These are phyloP conservation scores for Phytomonas sp. DNA, from an alignment of 208 protist genomes.

Conservation along the genomic window DNA sequence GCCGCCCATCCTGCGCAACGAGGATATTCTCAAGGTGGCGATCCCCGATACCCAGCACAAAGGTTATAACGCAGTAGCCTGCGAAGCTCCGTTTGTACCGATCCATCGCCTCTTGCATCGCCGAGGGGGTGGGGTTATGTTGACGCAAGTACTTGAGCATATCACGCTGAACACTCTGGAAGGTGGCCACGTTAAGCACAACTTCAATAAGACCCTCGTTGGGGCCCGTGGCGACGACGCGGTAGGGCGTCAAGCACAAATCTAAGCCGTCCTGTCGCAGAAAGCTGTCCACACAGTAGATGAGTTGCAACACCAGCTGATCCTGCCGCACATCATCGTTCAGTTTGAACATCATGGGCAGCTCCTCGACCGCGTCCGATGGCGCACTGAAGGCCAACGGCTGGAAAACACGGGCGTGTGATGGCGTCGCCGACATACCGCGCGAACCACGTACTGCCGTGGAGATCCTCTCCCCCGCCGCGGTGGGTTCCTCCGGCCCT, in stretches of 20 bases:
- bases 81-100: conserved; percentile 95
- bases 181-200: conserved; percentile 75
- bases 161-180: conserved; percentile 71
- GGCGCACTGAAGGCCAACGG: neutral
- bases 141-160: conserved; percentile 56
- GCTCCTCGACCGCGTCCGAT: conserved; percentile 6
- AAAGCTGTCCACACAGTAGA: conserved; percentile 87
- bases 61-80: conserved; percentile 96
- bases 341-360: conserved; percentile 88
- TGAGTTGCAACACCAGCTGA: conserved; percentile 93
- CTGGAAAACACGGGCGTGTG: conserved; percentile 2
- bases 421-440: neutral
- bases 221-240: conserved; percentile 78
- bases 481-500: neutral
- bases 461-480: neutral
- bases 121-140: conserved; percentile 65
- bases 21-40: conserved; percentile 95
- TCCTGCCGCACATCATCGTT: conserved; percentile 97
- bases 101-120: conserved; percentile 71
- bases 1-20: conserved; percentile 82
- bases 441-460: neutral
- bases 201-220: conserved; percentile 78
- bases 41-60: conserved; percentile 96
- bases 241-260: conserved; percentile 91
- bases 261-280: conserved; percentile 91